These are phyloP conservation scores for Ilex aquifolium DNA, from an alignment of 257 asterid genomes.

Conservation along the genomic window DNA sequence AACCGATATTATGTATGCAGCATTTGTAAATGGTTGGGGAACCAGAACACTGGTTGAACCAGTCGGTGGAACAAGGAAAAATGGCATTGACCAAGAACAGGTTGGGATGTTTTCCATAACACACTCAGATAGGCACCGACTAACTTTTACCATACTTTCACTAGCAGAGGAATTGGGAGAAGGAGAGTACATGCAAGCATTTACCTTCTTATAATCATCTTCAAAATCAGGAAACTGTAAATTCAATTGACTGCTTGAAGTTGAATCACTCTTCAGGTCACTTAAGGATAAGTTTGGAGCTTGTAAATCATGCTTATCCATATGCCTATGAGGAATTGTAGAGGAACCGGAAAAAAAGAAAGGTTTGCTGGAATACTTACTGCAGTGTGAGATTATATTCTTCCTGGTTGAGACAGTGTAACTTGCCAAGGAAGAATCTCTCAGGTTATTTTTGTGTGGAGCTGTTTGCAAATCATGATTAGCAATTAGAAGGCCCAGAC, in stretches of 20 bases:
- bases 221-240: constrained; percentile 32
- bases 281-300: constrained; percentile 12
- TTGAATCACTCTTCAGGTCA: constrained; percentile 12
- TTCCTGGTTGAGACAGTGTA: constrained; percentile 5
- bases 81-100: constrained; percentile 71
- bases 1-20: constrained; percentile 78
- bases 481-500: constrained; percentile 63
- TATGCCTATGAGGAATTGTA: constrained; percentile 15
- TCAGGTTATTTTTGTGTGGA: constrained; percentile 24
- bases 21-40: constrained; percentile 62
- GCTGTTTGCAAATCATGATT: constrained; percentile 38
- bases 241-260: constrained; percentile 35
- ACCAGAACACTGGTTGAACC: constrained; percentile 76
- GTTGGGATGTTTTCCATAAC: constrained; percentile 38
- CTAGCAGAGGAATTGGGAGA: constrained; percentile 58
- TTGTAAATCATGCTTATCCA: constrained; percentile 15
- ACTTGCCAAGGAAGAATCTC: constrained; percentile 16
- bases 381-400: constrained; percentile 11
- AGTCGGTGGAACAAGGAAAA: constrained; percentile 85
- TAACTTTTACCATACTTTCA: constrained; percentile 60
- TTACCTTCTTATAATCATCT: constrained; percentile 38
- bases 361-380: constrained; percentile 9
- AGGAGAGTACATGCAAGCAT: constrained; percentile 83
- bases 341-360: constrained; percentile 20
- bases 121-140: constrained; percentile 49